Base-by-base conservation (phyloP, 2,329 filamentous ascomycete genomes). In the Alternaria arbusti region DNA sequence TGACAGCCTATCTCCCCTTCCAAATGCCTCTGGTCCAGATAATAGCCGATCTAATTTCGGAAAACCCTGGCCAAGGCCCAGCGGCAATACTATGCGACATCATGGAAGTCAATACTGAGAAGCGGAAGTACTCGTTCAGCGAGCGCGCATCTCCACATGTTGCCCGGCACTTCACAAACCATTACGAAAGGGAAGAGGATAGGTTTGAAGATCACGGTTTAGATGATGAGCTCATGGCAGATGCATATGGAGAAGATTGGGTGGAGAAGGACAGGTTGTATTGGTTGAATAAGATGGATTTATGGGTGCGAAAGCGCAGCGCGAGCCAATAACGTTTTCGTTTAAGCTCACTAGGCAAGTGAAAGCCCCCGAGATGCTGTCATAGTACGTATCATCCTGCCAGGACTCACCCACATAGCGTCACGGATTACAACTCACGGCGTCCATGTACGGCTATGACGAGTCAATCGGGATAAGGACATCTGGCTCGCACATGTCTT, bases 11-110 rank as follows among this genome's bases (percentile, higher is more conserved):
- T 30, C 50, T 73, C 9, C 68, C 66, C 0, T 30, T 60, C 5
- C 13, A 6, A 1, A 62, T 72, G 25, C 70, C 70, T 1, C 25
- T 73, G 15, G 50, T 68, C 40, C 72, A 71, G 49, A 67, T 73
- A 10, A 25, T 68, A 2, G 67, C 68, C 3, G 70, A 73, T 46
- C 13, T 66, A 9, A 54, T 59, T 2, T 30, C 28, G 1, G 23
- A 52, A 10, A 22, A 49, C 3, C 30, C 46, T n/a, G 23, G 30
- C 0, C 17, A 54, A 15, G 60, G 63, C 12, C 63, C 63, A 5
- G 57, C 46, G 12, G 54, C 58, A 20, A 57, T 66, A 4, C 30
- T 66, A 3, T 52, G 56, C 17, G 57, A 66, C 45, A 10, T 15
- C 10, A 54, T 63, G 46, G 12, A 30, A 5, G 15, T 63, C 3